These are phyloP conservation scores for Ogataea hybrid DNA, from an alignment of 1,139 yeast genomes.

Conservation along the genomic window DNA sequence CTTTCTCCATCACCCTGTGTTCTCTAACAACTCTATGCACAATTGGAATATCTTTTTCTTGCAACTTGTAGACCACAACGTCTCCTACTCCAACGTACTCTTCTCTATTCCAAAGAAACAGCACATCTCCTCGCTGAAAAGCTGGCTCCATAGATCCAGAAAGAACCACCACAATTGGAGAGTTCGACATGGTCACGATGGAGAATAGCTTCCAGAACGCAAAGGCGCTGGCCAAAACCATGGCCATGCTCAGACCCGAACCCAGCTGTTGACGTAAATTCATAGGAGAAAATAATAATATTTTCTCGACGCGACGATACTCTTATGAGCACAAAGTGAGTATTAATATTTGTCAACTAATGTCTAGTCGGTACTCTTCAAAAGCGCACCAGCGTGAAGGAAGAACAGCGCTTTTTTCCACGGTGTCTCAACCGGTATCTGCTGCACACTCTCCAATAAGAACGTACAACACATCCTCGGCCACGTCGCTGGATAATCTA, in stretches of 20 bases:
- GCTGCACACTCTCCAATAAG: slow-evolving; percentile 16
- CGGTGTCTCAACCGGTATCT: slow-evolving; percentile 18
- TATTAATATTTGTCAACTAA: slow-evolving; percentile 2
- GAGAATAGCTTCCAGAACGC: slow-evolving; percentile 89
- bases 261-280: slow-evolving; percentile 29
- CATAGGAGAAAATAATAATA: slow-evolving; percentile 18
- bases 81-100: slow-evolving; percentile 78
- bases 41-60: slow-evolving; percentile 82
- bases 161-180: slow-evolving; percentile 94
- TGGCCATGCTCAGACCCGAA: slow-evolving; percentile 63
- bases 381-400: slow-evolving; percentile 32
- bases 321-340: slow-evolving; percentile 29
- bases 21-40: slow-evolving; percentile 93
- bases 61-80: slow-evolving; percentile 89
- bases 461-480: slow-evolving; percentile 7
- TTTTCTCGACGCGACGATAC: slow-evolving; percentile 6
- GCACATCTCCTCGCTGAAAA: slow-evolving; percentile 94
- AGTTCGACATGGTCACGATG: slow-evolving; percentile 74
- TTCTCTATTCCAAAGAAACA: slow-evolving; percentile 88
- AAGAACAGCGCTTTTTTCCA: slow-evolving; percentile 30
- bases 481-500: slow-evolving; percentile 11
- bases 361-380: slow-evolving; percentile 30
- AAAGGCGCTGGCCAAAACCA: slow-evolving; percentile 84
- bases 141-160: slow-evolving; percentile 99
- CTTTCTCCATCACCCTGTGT: slow-evolving; percentile 39